These are phyloP conservation scores for Westerdykella ornata DNA, from an alignment of 2,329 filamentous ascomycete species.

Conservation along the genomic window DNA sequence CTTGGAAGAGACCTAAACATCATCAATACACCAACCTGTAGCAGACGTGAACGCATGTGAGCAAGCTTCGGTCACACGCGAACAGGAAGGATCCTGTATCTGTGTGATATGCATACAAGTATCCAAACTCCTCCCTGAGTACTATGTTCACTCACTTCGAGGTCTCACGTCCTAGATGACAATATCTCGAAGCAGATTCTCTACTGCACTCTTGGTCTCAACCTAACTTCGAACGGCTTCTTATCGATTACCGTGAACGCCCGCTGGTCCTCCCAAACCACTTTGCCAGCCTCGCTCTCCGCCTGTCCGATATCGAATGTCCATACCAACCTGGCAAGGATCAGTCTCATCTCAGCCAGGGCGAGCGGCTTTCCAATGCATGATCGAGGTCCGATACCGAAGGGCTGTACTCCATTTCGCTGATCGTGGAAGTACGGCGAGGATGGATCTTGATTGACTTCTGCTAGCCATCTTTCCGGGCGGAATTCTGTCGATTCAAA, in stretches of 20 bases:
- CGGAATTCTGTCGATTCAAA: conserved; percentile 1
- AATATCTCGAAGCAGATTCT: no score
- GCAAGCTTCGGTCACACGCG: no score
- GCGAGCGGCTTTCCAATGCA: conserved; percentile 15
- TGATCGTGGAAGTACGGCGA: conserved; percentile 19
- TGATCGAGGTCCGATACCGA: conserved; percentile 9
- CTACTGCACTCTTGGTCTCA: neutral
- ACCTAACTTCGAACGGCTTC: conserved; percentile 5
- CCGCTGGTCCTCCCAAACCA: conserved; percentile 5
- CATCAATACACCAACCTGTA: no score
- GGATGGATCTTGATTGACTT: neutral
- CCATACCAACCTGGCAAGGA: conserved; percentile 12
- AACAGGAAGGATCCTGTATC: no score
- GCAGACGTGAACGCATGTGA: no score
- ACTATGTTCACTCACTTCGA: no score
- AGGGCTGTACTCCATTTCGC: conserved; percentile 11
- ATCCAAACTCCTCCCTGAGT: no score
- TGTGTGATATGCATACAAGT: no score
- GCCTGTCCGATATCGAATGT: conserved; percentile 8
- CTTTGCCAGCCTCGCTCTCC: conserved; percentile 4
- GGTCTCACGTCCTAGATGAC: no score
- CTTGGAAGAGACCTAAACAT: no score
- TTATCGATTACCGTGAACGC: conserved; percentile 3
- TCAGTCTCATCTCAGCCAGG: conserved; percentile 14
- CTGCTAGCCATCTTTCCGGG: conserved; percentile 7